Evolutionary conservation across 1,284 basidiomycete genomes (phyloP).

Genomic region (Ganoderma sinense): DNA sequence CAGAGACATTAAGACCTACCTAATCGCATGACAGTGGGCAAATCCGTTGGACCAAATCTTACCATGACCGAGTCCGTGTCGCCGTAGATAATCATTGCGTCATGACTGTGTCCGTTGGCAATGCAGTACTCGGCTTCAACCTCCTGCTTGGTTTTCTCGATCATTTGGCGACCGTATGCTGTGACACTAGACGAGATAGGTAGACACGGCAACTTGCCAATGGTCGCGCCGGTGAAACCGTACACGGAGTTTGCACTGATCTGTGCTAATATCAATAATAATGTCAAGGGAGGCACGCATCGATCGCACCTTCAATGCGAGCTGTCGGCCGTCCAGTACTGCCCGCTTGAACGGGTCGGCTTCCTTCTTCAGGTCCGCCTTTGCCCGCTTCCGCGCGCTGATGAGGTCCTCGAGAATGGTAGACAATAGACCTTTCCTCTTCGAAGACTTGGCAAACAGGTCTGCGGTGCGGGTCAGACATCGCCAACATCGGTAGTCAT

Average conservation of each 20-base stretch:
- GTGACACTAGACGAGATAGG: slow-evolving; percentile 94
- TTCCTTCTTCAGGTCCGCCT: slow-evolving; percentile 93
- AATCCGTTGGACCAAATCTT: slow-evolving; percentile 88
- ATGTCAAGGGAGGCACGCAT: not conserved
- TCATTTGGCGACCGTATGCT: slow-evolving; percentile 96
- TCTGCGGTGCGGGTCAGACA: slow-evolving; percentile 55
- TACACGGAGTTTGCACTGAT: slow-evolving; percentile 98
- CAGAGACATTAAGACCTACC: slow-evolving; percentile 55
- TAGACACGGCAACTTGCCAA: slow-evolving; percentile 94
- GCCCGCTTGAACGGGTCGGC: slow-evolving; percentile 95
- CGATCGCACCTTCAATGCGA: slow-evolving; percentile 83
- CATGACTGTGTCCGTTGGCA: slow-evolving; percentile 85
- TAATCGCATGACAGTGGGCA: slow-evolving; percentile 86
- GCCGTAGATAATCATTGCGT: slow-evolving; percentile 94
- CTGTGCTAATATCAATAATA: slow-evolving; percentile 47
- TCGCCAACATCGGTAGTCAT: not conserved
- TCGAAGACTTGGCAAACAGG: slow-evolving; percentile 78
- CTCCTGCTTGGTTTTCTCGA: slow-evolving; percentile 92
- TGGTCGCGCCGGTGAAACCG: slow-evolving; percentile 95
- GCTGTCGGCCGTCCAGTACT: slow-evolving; percentile 92
- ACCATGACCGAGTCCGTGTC: slow-evolving; percentile 99
- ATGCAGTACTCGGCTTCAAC: slow-evolving; percentile 90
- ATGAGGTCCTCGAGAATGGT: slow-evolving; percentile 94
- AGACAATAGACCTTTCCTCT: slow-evolving; percentile 88
- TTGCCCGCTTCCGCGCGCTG: slow-evolving; percentile 89